phyloP scores from a whole-genome alignment of 2,329 filamentous ascomycete genomes.

The Eurotiales sp. region DNA sequence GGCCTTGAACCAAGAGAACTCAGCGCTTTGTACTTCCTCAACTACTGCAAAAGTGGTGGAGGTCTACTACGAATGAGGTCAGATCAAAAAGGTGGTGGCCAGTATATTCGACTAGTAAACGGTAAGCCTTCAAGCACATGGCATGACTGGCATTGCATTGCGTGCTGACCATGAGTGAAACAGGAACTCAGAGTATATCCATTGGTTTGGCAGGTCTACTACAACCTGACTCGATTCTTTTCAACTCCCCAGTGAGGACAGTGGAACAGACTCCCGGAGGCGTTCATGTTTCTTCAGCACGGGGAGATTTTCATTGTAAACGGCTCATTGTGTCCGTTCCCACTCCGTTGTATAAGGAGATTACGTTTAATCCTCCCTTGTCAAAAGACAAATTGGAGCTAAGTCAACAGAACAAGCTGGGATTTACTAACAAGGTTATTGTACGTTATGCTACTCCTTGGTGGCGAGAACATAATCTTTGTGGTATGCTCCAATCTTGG shows the following conservation, averaged over 20 bases:
- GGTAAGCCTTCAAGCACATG: too few relatives aligned
- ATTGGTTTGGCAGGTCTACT: constrained; percentile 13
- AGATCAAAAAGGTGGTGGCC: constrained; percentile 51
- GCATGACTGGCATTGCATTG: too few relatives aligned
- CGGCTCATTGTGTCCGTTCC: constrained; percentile 51
- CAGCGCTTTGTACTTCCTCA: constrained; percentile 52
- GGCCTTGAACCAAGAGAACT: constrained; percentile 50
- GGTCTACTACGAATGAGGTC: constrained; percentile 53
- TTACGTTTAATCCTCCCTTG: constrained; percentile 48
- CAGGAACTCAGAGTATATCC: constrained; percentile 46
- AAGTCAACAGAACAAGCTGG: background rate
- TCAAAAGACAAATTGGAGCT: constrained; percentile 37
- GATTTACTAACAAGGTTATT: background rate
- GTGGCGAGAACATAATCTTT: constrained; percentile 41
- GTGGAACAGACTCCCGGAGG: too few relatives aligned
- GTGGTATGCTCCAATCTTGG: constrained; percentile 37
- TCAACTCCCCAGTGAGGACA: constrained; percentile 16
- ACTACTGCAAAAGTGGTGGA: constrained; percentile 53
- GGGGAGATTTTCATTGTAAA: constrained; percentile 28
- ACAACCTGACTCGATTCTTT: constrained; percentile 20
- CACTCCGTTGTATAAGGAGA: constrained; percentile 42
- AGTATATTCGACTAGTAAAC: too few relatives aligned
- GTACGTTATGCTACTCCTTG: constrained; percentile 37
- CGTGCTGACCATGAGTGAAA: too few relatives aligned
- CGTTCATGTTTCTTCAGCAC: too few relatives aligned